These are phyloP conservation scores for Hamamelis virginiana DNA, from an alignment of 164 flowering plant genomes.

Conservation along the genomic window DNA sequence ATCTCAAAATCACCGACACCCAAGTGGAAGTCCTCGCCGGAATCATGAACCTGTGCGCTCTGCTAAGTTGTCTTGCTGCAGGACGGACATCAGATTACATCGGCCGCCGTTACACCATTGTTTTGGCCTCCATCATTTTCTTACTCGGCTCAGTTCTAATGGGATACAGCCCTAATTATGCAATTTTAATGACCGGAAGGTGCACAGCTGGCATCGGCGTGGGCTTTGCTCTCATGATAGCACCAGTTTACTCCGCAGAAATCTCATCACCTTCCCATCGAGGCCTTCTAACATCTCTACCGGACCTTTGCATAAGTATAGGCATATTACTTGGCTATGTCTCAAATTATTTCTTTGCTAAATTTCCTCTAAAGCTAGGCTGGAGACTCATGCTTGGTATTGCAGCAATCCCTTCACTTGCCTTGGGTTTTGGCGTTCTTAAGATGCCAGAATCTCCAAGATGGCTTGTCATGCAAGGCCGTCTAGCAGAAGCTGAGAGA, in stretches of 20 bases:
- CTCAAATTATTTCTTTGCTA: constrained; percentile 39
- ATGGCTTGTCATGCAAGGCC: constrained; percentile 57
- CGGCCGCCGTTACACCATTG: constrained; percentile 59
- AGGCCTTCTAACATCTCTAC: constrained; percentile 43
- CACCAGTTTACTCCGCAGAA: constrained; percentile 60
- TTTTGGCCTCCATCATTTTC: constrained; percentile 44
- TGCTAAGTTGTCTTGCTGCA: constrained; percentile 38
- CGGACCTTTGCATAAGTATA: constrained; percentile 47
- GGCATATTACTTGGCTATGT: constrained; percentile 56
- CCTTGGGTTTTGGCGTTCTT: constrained; percentile 32
- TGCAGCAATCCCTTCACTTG: constrained; percentile 45
- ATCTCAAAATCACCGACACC: constrained; percentile 28
- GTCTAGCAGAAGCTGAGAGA: constrained; percentile 42
- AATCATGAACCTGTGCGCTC: constrained; percentile 38
- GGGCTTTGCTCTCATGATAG: constrained; percentile 60
- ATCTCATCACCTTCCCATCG: constrained; percentile 36
- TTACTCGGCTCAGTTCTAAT: constrained; percentile 46
- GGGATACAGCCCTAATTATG: constrained; percentile 49
- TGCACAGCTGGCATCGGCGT: constrained; percentile 52
- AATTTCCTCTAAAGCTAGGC: constrained; percentile 31
- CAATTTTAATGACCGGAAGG: constrained; percentile 44
- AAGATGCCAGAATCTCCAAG: constrained; percentile 67
- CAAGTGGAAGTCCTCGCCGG: constrained; percentile 41
- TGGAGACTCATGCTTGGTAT: constrained; percentile 67
- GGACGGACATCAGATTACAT: constrained; percentile 56